A percentile compares a stretch with the other conserved stretches of the same genome.
phyloP scores from a whole-genome alignment of 805 yeast genomes.

The Geotrichum ghanense region DNA sequence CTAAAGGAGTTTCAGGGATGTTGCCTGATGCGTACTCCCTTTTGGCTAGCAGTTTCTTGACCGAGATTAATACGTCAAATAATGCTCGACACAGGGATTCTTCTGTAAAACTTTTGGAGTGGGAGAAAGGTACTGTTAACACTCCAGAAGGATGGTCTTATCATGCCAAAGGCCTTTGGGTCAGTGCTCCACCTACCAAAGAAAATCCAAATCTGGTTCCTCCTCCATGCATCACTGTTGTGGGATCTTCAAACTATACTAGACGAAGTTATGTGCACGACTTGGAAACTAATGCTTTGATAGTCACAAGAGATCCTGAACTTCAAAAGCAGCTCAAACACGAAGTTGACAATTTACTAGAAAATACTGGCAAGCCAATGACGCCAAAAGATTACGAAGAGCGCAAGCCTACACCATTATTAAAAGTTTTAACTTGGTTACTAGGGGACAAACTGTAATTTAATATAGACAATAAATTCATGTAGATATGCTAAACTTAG shows the following conservation, averaged over 20 bases:
- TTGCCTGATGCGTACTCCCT: constrained; percentile 81
- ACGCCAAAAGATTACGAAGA: constrained; percentile 53
- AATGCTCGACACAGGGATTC: constrained; percentile 27
- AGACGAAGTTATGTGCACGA: constrained; percentile 80
- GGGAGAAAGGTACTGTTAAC: constrained; percentile 81
- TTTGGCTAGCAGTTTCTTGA: constrained; percentile 57
- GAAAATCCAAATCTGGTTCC: background rate
- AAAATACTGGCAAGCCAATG: constrained; percentile 38
- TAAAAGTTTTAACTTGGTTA: constrained; percentile 17
- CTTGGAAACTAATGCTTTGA: constrained; percentile 75
- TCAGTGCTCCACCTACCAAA: constrained; percentile 42
- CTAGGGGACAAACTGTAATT: constrained; percentile 22
- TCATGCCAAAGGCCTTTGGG: constrained; percentile 96
- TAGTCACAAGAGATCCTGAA: constrained; percentile 55
- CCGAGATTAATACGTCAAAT: constrained; percentile 30
- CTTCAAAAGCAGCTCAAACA: constrained; percentile 44
- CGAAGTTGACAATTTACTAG: constrained; percentile 54
- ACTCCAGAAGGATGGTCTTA: constrained; percentile 88
- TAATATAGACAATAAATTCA: background rate
- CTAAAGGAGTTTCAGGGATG: constrained; percentile 68
- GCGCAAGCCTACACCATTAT: constrained; percentile 40
- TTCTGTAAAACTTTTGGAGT: constrained; percentile 55
- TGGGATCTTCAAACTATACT: constrained; percentile 93
- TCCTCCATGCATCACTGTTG: constrained; percentile 61
- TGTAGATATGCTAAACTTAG: too few relatives aligned